These are phyloP conservation scores for Aquilaria agallochum DNA, from an alignment of 441 rosid genomes.

Conservation along the genomic window DNA sequence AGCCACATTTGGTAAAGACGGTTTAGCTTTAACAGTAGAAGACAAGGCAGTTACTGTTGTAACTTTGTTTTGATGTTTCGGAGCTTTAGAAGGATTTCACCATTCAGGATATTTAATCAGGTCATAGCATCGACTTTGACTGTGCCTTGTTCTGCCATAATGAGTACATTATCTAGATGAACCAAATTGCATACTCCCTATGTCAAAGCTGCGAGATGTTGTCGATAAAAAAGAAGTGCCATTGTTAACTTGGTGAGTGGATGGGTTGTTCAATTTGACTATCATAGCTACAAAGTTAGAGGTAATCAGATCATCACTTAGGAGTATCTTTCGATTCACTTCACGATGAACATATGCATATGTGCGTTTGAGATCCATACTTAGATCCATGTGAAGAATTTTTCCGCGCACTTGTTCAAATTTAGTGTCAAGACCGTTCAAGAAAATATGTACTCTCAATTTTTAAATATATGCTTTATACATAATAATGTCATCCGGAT, in stretches of 20 bases:
- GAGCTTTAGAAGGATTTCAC: conserved; percentile 7
- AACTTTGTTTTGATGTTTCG: neutral
- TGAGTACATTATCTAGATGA: neutral
- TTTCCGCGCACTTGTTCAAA: neutral
- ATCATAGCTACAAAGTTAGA: neutral
- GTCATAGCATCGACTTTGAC: neutral
- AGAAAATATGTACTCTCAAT: conserved; percentile 6
- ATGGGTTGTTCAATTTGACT: neutral
- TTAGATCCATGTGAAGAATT: conserved; percentile 9
- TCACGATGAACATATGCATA: conserved; percentile 1
- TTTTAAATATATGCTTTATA: conserved; percentile 2
- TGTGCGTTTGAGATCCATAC: conserved; percentile 6
- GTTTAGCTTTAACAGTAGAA: neutral
- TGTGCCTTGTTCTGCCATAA: neutral
- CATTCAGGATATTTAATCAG: conserved; percentile 6
- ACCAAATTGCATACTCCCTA: neutral
- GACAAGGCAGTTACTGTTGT: neutral
- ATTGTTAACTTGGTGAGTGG: neutral
- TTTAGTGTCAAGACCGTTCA: neutral
- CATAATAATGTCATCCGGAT: conserved; percentile 3
- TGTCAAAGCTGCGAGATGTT: neutral
- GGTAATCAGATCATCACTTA: neutral
- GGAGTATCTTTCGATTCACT: neutral
- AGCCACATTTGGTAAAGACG: neutral
- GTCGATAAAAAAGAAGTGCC: neutral